Percentiles rank a stretch among this genome's conserved stretches.
phyloP scores from a whole-genome alignment of 164 flowering plant species.

The Dillenia suffruticosa region DNA sequence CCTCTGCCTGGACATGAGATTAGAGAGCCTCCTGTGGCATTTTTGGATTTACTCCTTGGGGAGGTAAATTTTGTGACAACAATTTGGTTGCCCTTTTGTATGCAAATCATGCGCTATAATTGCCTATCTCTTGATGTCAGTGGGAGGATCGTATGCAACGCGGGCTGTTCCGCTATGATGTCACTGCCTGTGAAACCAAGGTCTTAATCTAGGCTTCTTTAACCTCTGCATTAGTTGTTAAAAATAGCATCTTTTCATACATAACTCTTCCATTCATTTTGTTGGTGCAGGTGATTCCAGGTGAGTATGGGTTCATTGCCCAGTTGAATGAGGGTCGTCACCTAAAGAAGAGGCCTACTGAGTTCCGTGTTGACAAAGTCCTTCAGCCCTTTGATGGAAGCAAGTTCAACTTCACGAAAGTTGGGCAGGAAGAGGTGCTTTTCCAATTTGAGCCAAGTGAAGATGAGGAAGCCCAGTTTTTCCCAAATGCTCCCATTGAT shows the following conservation, averaged over 20 bases:
- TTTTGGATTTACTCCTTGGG: slow-evolving; percentile 40
- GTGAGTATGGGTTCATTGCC: slow-evolving; percentile 51
- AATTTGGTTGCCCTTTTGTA: neutral
- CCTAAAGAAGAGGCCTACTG: slow-evolving; percentile 66
- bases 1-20: slow-evolving; percentile 7
- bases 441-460: slow-evolving; percentile 58
- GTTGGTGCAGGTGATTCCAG: slow-evolving; percentile 50
- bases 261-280: neutral
- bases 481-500: slow-evolving; percentile 49
- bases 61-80: slow-evolving; percentile 34
- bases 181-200: slow-evolving; percentile 74
- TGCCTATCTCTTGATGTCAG: slow-evolving; percentile 19
- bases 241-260: neutral
- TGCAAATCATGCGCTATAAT: neutral
- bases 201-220: slow-evolving; percentile 16
- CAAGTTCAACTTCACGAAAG: slow-evolving; percentile 76
- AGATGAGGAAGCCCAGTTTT: slow-evolving; percentile 36
- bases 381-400: slow-evolving; percentile 66
- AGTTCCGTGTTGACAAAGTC: slow-evolving; percentile 69
- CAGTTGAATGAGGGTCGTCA: slow-evolving; percentile 68
- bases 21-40: slow-evolving; percentile 25
- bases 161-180: slow-evolving; percentile 71
- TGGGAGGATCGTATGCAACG: slow-evolving; percentile 71
- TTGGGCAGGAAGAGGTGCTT: slow-evolving; percentile 73
- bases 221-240: slow-evolving; percentile 1